A percentile compares a stretch with the other conserved stretches of the same genome.
Evolutionary conservation across 176 grass and related monocot species (phyloP).

Genomic region (Oryza rufipogon): DNA sequence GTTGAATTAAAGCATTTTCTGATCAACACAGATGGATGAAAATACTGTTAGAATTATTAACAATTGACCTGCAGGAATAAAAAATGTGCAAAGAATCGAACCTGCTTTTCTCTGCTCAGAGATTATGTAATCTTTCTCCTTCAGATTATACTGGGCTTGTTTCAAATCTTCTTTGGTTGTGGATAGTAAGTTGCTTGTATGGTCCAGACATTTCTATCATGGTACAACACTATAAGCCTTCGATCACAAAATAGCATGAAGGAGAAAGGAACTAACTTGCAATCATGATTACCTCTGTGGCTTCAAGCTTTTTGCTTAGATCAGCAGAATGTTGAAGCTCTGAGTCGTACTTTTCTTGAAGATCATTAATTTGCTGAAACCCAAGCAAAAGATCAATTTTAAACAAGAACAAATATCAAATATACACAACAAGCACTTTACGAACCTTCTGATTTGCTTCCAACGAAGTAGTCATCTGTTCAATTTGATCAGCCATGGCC

Average conservation of each 20-base stretch:
- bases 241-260: conserved; percentile 6
- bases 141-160: conserved; percentile 77
- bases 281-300: conserved; percentile 62
- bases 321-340: conserved; percentile 73
- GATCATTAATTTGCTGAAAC: conserved; percentile 70
- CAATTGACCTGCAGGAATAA: neutral
- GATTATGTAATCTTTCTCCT: conserved; percentile 90
- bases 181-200: conserved; percentile 77
- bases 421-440: neutral
- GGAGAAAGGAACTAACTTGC: neutral
- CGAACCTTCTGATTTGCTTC: conserved; percentile 77
- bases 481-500: conserved; percentile 90
- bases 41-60: conserved; percentile 14
- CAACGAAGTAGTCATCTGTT: conserved; percentile 67
- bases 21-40: conserved; percentile 32
- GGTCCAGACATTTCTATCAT: conserved; percentile 83
- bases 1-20: conserved; percentile 95
- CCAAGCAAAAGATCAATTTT: conserved; percentile 28
- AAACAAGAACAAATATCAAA: neutral
- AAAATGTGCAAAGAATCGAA: conserved; percentile 18
- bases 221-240: conserved; percentile 16
- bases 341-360: conserved; percentile 75
- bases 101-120: conserved; percentile 96
- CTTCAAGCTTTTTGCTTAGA: conserved; percentile 71
- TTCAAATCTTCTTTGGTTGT: conserved; percentile 84